Conservation (phyloP, 2,329 filamentous ascomycete genomes). For the Alternaria sp. region DNA sequence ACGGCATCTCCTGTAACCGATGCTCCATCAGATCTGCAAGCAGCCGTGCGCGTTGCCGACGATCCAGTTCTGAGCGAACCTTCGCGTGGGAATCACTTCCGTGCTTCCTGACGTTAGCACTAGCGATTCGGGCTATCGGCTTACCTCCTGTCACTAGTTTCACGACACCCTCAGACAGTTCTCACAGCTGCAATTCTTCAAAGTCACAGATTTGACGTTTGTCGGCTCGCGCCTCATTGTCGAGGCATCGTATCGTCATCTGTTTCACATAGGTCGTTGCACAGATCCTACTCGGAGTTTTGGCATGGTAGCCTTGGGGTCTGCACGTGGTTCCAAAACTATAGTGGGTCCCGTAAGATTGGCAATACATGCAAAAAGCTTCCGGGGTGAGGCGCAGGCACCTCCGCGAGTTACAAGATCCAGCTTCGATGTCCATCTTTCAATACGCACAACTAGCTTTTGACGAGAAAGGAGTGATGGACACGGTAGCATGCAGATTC, state of each 20-base stretch:
- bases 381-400: constrained; percentile 2
- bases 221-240: neutral
- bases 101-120: constrained; percentile 6
- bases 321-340: constrained; percentile 6
- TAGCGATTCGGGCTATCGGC: constrained; percentile 6
- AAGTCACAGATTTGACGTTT: neutral
- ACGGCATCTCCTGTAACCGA: neutral
- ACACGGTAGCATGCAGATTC: neutral
- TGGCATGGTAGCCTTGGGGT: neutral
- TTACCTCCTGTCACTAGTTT: constrained; percentile 9
- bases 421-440: neutral
- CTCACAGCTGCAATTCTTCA: neutral
- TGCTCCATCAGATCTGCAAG: constrained; percentile 20
- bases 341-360: constrained; percentile 22
- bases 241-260: neutral
- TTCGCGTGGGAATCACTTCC: neutral
- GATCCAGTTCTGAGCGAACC: constrained; percentile 19
- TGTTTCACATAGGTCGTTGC: neutral
- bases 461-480: neutral
- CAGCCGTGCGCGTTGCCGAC: constrained; percentile 19
- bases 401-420: constrained; percentile 11
- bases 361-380: constrained; percentile 19
- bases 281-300: constrained; percentile 1
- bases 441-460: neutral
- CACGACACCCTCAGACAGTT: neutral